Evolutionary conservation across 352 stramenopile species (phyloP).

Genomic region (Pythium sp.): DNA sequence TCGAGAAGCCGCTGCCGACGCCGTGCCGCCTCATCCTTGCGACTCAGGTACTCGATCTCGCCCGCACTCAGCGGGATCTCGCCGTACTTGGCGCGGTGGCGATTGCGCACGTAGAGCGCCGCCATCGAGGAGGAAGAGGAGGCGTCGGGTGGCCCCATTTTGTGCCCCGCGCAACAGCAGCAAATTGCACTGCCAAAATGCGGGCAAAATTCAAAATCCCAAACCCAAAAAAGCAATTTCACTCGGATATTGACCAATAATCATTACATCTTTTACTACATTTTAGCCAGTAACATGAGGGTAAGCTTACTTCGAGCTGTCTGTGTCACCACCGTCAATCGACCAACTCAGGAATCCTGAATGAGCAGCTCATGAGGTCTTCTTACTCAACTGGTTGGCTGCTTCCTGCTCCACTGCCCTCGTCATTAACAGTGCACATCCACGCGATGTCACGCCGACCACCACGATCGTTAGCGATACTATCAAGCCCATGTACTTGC

Average conservation of each 20-base stretch:
- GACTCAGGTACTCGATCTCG: constrained; percentile 57
- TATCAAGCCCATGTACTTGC: constrained; percentile 2
- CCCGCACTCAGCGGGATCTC: constrained; percentile 61
- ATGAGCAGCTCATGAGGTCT: neutral
- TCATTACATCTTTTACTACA: neutral
- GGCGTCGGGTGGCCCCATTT: neutral
- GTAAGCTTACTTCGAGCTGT: neutral
- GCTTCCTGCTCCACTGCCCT: neutral
- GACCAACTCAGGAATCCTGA: too few relatives aligned
- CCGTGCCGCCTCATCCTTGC: constrained; percentile 50
- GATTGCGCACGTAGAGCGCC: constrained; percentile 20
- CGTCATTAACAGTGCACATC: neutral
- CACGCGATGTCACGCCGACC: neutral
- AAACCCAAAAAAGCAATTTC: neutral
- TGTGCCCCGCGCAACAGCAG: neutral
- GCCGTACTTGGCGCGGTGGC: constrained; percentile 26
- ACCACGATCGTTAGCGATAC: neutral
- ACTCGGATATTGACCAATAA: neutral
- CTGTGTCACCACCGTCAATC: too few relatives aligned
- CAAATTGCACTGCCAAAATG: constrained; percentile 7
- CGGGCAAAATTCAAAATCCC: constrained; percentile 9
- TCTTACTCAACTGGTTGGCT: neutral
- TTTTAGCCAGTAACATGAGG: neutral
- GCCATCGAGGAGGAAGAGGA: constrained; percentile 15
- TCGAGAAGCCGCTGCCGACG: constrained; percentile 50